These are phyloP conservation scores for Prunus salicina DNA, from an alignment of 306 rosid species.

Conservation along the genomic window DNA sequence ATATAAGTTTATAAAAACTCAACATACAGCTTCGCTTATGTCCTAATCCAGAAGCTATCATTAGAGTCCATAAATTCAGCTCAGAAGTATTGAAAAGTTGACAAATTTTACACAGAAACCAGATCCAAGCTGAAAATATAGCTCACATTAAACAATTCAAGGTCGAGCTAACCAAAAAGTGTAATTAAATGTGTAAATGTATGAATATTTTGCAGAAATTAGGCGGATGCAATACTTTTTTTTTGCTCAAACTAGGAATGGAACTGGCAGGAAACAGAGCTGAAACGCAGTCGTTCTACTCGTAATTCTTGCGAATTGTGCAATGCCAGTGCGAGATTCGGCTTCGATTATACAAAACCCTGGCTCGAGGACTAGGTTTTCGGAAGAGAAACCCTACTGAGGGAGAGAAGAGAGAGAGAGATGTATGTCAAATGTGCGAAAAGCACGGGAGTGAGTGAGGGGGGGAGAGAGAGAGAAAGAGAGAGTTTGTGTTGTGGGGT, in stretches of 20 bases:
- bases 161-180: neutral
- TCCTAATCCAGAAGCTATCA: neutral
- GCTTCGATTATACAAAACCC: conserved; percentile 28
- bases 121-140: neutral
- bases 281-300: neutral
- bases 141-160: neutral
- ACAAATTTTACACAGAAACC: neutral
- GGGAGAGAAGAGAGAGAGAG: conserved; percentile 2
- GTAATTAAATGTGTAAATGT: neutral
- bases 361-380: conserved; percentile 18
- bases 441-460: conserved; percentile 21
- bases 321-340: conserved; percentile 14
- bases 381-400: neutral
- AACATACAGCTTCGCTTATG: neutral
- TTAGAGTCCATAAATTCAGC: conserved; percentile 3
- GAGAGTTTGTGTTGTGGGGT: neutral
- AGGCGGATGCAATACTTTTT: neutral
- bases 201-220: neutral
- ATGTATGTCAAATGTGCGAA: neutral
- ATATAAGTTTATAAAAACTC: neutral
- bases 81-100: conserved; percentile 9
- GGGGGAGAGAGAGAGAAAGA: neutral
- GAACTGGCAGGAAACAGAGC: neutral
- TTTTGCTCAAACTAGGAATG: neutral
- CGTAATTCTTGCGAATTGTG: conserved; percentile 9